Conservation (phyloP, 2,329 filamentous ascomycete genomes). For the Penicillium concentricum region DNA sequence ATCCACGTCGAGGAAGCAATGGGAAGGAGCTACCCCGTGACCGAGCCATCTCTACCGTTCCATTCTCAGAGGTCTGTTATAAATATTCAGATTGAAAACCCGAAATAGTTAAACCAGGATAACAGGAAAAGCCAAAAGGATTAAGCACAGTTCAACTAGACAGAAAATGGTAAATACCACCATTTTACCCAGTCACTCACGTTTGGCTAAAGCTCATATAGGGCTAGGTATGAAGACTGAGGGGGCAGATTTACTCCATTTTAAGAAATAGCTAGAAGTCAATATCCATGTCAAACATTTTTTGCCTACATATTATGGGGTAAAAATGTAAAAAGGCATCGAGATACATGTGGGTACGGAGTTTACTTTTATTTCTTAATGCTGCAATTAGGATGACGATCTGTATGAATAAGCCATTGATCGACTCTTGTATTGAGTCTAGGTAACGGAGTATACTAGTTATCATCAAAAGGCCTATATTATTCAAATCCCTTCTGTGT, state of each 20-base stretch:
- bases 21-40: slow-evolving; percentile 6
- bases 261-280: background rate
- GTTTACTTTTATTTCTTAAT: background rate
- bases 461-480: background rate
- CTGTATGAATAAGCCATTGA: background rate
- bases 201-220: background rate
- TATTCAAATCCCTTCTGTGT: background rate
- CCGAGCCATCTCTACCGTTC: background rate
- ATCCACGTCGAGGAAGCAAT: background rate
- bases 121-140: background rate
- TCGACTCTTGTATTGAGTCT: background rate
- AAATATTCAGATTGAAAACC: no score
- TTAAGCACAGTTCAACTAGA: background rate
- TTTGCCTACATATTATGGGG: no score
- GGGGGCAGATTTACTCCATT: background rate
- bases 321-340: background rate
- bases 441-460: background rate
- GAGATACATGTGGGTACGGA: background rate
- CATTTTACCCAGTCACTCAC: background rate
- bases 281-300: background rate
- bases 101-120: background rate
- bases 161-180: background rate
- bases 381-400: background rate
- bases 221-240: background rate
- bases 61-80: background rate